Percentiles rank a stretch among this genome's conserved stretches.
Conservation (phyloP, 768 basidiomycete species). For the Harrya chromipes region DNA sequence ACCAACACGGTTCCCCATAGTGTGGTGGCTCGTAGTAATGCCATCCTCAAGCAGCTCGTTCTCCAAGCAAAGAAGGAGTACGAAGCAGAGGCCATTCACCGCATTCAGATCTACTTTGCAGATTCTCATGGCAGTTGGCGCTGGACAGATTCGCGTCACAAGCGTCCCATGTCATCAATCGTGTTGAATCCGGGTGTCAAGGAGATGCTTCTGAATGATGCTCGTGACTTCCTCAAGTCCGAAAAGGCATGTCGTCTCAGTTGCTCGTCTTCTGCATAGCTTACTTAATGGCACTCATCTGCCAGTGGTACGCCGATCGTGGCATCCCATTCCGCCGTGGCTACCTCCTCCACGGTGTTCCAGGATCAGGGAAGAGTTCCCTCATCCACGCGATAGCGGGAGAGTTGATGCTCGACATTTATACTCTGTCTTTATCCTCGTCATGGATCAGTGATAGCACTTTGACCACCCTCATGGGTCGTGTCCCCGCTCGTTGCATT, state of each 20-base stretch:
- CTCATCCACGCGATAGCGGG: conserved; percentile 87
- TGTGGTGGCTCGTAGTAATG: conserved; percentile 80
- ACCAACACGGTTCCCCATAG: conserved; percentile 35
- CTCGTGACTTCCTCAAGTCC: conserved; percentile 78
- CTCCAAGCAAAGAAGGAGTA: conserved; percentile 88
- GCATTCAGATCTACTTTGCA: conserved; percentile 88
- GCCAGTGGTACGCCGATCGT: conserved; percentile 87
- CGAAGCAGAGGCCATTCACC: conserved; percentile 81
- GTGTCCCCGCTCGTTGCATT: conserved; percentile 81
- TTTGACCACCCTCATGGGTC: conserved; percentile 80
- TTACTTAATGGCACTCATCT: conserved; percentile 1
- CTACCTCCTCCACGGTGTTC: conserved; percentile 79
- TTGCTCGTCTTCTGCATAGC: neutral
- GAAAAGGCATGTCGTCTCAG: conserved; percentile 56
- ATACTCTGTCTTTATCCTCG: conserved; percentile 82
- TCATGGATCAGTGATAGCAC: conserved; percentile 89
- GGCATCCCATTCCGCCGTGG: conserved; percentile 91
- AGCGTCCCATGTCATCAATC: conserved; percentile 84
- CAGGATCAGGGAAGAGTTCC: conserved; percentile 84
- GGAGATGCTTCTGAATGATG: conserved; percentile 82
- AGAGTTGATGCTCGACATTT: conserved; percentile 86
- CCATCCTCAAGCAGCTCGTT: conserved; percentile 84
- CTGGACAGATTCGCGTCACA: conserved; percentile 84
- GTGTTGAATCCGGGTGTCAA: conserved; percentile 87
- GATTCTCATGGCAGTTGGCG: conserved; percentile 87